Evolutionary conservation across 306 rosid species (phyloP).

Genomic region (Senna siamea): DNA sequence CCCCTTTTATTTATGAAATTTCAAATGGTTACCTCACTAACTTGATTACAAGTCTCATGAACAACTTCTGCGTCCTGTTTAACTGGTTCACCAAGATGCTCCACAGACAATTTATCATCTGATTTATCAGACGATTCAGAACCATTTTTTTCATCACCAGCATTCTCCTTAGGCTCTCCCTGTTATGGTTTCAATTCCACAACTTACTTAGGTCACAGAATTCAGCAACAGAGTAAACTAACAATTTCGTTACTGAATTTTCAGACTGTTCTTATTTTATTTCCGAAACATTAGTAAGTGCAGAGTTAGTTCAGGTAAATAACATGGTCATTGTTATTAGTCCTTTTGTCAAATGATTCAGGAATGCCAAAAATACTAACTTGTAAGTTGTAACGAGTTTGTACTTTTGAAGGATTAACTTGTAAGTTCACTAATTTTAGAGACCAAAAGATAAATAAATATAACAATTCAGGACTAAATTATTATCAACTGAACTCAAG

Average conservation of each 20-base stretch:
- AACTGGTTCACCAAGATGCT: conserved; percentile 18
- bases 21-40: conserved; percentile 16
- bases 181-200: conserved; percentile 18
- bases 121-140: neutral
- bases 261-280: neutral
- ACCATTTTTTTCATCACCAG: conserved; percentile 33
- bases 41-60: conserved; percentile 23
- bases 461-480: too few species aligned
- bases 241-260: neutral
- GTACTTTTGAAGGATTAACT: too few species aligned
- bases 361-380: neutral
- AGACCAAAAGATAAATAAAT: too few species aligned
- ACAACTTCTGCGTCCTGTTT: conserved; percentile 13
- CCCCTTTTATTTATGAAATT: neutral
- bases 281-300: neutral
- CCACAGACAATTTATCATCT: conserved; percentile 23
- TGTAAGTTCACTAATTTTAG: neutral
- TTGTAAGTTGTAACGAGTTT: neutral
- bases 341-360: neutral
- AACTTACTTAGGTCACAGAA: neutral
- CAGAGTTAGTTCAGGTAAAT: neutral
- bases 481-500: neutral
- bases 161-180: conserved; percentile 31
- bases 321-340: neutral
- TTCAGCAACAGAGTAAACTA: neutral